Base-by-base conservation (phyloP, 2,329 filamentous ascomycete species). In the Fusarium bulbicola region DNA sequence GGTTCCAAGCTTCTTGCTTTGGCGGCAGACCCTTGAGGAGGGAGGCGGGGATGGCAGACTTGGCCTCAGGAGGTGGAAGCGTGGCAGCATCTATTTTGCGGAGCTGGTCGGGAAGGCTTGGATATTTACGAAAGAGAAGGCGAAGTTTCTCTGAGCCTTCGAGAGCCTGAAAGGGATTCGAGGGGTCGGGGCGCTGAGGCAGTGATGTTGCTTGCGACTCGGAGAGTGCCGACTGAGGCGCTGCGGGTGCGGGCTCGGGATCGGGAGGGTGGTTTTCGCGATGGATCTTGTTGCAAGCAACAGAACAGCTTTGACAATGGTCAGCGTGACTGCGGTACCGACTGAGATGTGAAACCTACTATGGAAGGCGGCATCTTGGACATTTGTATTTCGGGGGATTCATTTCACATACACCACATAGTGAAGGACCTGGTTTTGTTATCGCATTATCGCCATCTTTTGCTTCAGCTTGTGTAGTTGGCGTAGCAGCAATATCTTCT, bases 331-430 rank as follows among this genome's bases (percentile, higher is more conserved):
- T 39, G 11, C 14, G n/a, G 10, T 7, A 21, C n/a, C 10, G 16
- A 20, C 21, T 30, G 34, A n/a, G 24, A 13, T 11, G 14, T 46
- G 14, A 24, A 21, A 81, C 89, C 77, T 82, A 92, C 90, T 90
- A 91, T 68, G 86, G 86, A 28, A 88, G 75, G 53, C 84, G 80
- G 78, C 90, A 92, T 34, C 85, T 84, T n/a, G 88, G 84, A 70
- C 90, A 92, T 75, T 90, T 92, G 80, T 92, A 92, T 79, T 90
- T 91, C 36, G 84, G 84, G 26, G 85, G 82, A 9, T 84, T 84
- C 39, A 79, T 76, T 34, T 86, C 78, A 78, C 90, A 92, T 37
- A 90, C 82, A 10, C 85, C 85, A 74, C 90, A 92, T 5, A 79
- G 70, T 24, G 75, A 74, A 46, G 74, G 54, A 16, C 71, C 67